Base-by-base conservation (phyloP, 176 grass and related monocot genomes). In the Olyra latifolia region DNA sequence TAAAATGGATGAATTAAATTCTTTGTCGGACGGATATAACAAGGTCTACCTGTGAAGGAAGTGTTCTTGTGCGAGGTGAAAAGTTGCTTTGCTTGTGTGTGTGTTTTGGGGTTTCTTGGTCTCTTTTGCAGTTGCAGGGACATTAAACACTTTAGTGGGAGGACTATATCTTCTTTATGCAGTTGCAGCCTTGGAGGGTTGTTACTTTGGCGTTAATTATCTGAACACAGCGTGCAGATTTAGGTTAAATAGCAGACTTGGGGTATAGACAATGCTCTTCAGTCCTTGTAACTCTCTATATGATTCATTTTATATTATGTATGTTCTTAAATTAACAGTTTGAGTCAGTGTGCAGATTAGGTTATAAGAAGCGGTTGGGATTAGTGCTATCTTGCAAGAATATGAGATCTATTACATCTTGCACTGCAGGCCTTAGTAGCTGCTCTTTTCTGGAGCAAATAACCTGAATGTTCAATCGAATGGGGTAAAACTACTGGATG, bases 51-150 rank as follows among this genome's bases (percentile, higher is more conserved):
- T 83, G 47, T 65, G 72, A 82, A 87, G 79, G 73, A 83, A 82
- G 62, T 87, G 80, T 49, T 42, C 85, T 61, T 71, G 19, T 77
- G 72, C 66, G 45, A 72, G 79, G 66, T 25, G 27, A 48, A 83
- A 83, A 64, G 79, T 82, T 71, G 22, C 8, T 54, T 71, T 56
- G 10, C 46, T 71, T 64, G 23, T 35, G 32, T 35, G 32, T 35
- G 32, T 52, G 24, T 23, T 59, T 65, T 40, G 20, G 58, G 19
- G 43, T 70, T 83, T 64, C 50, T 59, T 81, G 22, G 71, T 52
- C 53, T 82, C 59, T 52, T 82, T 71, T 85, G 64, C 71, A 89
- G 77, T 70, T 89, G 82, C 77, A 85, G 82, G 80, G 77, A 62
- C 45, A 56, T 0, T 81, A 81, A 73, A 20, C 71, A 57, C 45